These are phyloP conservation scores for slime mould (Dictyostelium discoideum) DNA, from an alignment of 78 protist species.

Conservation along the genomic window dicty_2.7 NC_007091.3:627501-628000, in stretches of 20 bases:
- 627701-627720: not conserved
- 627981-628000: not conserved
- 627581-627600: not conserved
- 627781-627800: conserved; percentile 26
- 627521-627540: not conserved
- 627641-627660: not conserved
- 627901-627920: not conserved
- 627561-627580: not conserved
- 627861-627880: conserved; percentile 1
- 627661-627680: not conserved
- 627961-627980: not conserved
- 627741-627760: not conserved
- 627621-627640: not conserved
- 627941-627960: not conserved
- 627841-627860: not conserved
- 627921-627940: not conserved
- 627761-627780: not conserved
- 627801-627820: not conserved
- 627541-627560: not conserved
- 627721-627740: conserved; percentile 28
- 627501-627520: conserved; percentile 62
- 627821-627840: conserved; percentile 14
- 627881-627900: conserved; percentile 1
- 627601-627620: not conserved
- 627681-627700: not conserved